phyloP scores from a whole-genome alignment of 306 rosid genomes.

The Cyclanthera cordifolia region DNA sequence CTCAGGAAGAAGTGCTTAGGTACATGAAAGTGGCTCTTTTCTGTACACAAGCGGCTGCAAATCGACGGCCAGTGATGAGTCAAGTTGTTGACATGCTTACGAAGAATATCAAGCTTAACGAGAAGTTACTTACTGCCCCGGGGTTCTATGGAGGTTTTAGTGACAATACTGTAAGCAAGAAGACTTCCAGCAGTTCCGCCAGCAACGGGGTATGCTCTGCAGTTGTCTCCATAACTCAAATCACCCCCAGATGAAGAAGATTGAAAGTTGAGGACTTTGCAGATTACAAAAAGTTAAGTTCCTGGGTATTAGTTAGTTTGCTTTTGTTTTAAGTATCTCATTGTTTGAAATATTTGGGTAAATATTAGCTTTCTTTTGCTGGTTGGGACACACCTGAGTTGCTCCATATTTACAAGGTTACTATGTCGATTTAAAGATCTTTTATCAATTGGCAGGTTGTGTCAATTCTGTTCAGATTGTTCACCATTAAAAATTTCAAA shows the following conservation, averaged over 20 bases:
- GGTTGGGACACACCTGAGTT: background rate
- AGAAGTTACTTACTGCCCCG: constrained; percentile 59
- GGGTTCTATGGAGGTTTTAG: constrained; percentile 44
- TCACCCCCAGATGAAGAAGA: constrained; percentile 48
- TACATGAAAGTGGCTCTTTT: constrained; percentile 86
- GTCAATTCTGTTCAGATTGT: background rate
- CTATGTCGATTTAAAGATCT: background rate
- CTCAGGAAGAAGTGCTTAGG: constrained; percentile 49
- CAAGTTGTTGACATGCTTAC: constrained; percentile 80
- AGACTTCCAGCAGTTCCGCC: constrained; percentile 13
- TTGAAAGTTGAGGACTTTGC: background rate
- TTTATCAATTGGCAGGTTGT: background rate
- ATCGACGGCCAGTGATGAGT: constrained; percentile 64
- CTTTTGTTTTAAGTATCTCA: background rate
- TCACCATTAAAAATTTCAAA: background rate
- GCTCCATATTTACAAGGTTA: background rate
- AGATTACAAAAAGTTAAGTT: background rate
- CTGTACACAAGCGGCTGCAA: constrained; percentile 73
- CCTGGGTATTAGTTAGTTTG: background rate
- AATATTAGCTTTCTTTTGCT: background rate
- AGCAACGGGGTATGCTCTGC: constrained; percentile 34
- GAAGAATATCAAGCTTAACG: constrained; percentile 53
- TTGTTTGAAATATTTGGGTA: constrained; percentile 8
- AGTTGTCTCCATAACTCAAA: constrained; percentile 34
- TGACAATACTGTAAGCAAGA: constrained; percentile 27